Evolutionary conservation across 1,284 basidiomycete species (phyloP).

Genomic region (Volvariella surrecta): DNA sequence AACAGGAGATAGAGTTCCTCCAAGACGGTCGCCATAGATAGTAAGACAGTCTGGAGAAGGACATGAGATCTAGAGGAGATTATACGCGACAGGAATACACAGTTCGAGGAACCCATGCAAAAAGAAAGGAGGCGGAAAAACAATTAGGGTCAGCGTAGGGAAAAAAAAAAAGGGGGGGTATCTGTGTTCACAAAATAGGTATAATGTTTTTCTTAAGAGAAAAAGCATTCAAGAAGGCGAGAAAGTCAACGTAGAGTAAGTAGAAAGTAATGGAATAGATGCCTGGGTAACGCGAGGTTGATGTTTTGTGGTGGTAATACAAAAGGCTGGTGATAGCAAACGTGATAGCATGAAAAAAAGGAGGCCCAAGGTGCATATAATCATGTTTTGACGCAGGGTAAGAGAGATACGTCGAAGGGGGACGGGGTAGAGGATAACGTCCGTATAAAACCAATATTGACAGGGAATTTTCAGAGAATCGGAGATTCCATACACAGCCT

Average conservation of each 20-base stretch:
- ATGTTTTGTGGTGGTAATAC: slow-evolving; percentile 9
- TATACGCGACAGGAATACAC: slow-evolving; percentile 2
- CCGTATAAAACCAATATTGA: too few relatives aligned
- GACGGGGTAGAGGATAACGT: too few relatives aligned
- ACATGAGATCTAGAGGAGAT: slow-evolving; percentile 6
- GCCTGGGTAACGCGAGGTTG: slow-evolving; percentile 7
- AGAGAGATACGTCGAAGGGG: too few relatives aligned
- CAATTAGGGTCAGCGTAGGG: too few relatives aligned
- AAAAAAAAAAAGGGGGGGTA: slow-evolving; percentile 7
- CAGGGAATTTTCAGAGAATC: too few relatives aligned
- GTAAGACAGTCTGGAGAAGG: not conserved
- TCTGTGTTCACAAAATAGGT: slow-evolving; percentile 11
- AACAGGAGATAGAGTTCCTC: too few relatives aligned
- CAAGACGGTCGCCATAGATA: too few relatives aligned
- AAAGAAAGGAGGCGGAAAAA: slow-evolving; percentile 8
- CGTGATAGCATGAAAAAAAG: slow-evolving; percentile 4
- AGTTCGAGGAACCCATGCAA: slow-evolving; percentile 4
- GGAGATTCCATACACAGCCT: too few relatives aligned
- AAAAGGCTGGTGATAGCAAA: slow-evolving; percentile 9
- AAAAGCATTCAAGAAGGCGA: slow-evolving; percentile 3
- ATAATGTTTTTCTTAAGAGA: slow-evolving; percentile 7
- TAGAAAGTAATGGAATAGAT: slow-evolving; percentile 7
- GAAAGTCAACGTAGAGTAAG: slow-evolving; percentile 6
- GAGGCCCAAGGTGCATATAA: too few relatives aligned
- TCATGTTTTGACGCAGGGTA: too few relatives aligned